Conservation (phyloP, 192 early-diverging fungal species). For the Diversispora eburnea region DNA sequence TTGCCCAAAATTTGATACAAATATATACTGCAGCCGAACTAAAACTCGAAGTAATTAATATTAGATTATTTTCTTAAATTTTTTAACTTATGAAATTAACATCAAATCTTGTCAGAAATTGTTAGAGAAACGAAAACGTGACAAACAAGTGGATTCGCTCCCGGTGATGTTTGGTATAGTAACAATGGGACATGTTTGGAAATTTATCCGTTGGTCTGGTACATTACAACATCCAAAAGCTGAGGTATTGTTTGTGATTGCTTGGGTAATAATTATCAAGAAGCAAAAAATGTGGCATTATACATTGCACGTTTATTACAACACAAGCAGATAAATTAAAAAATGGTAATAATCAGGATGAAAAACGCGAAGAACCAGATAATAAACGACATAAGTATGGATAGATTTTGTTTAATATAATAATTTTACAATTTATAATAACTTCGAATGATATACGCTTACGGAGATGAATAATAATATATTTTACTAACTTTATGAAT, state of each 20-base stretch:
- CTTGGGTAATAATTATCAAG: neutral
- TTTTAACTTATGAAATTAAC: conserved; percentile 9
- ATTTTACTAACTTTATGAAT: too few species aligned
- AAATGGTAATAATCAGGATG: neutral
- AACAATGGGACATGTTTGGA: conserved; percentile 12
- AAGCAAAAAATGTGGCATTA: neutral
- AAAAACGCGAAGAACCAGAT: neutral
- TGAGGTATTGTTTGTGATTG: neutral
- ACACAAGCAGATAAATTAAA: neutral
- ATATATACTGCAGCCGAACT: conserved; percentile 24
- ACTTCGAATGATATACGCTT: too few species aligned
- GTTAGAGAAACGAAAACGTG: conserved; percentile 22
- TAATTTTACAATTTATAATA: too few species aligned
- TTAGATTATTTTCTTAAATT: neutral
- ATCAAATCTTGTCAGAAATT: neutral
- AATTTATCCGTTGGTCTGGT: conserved; percentile 20
- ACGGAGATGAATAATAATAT: too few species aligned
- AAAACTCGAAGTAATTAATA: neutral
- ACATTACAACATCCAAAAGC: neutral
- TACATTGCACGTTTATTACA: conserved; percentile 2
- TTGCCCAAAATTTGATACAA: conserved; percentile 29
- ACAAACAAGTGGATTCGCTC: neutral
- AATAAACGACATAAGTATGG: too few species aligned
- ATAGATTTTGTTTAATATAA: too few species aligned
- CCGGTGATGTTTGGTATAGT: conserved; percentile 20